Base-by-base conservation (phyloP, 441 rosid genomes). In the Euphorbia celastroides region DNA sequence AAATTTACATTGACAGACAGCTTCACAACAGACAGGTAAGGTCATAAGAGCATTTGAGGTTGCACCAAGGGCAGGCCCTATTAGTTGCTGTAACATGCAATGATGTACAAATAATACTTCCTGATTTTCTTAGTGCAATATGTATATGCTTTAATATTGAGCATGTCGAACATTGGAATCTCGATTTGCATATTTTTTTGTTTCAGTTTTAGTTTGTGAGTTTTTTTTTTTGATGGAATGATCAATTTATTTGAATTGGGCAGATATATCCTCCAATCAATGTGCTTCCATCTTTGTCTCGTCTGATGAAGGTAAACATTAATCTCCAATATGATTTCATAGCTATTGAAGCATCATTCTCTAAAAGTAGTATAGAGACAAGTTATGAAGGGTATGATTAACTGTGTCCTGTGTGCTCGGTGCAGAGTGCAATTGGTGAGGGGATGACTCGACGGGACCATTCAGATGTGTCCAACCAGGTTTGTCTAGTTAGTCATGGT, bases 231-330 rank as follows among this genome's bases (percentile, higher is more conserved):
- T 19, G 28, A 34, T 60, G 4, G 48, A 42, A 12, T 7, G 7
- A 5, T 5, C 38, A 60, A 48, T 48, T 17, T 48, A 31, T 22
- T 20, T 36, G 34, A 22, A 31, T 38, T 64, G 64, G 65, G 67
- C 97, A 94, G 99, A 94, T 94, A 70, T 92, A 89, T 72, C 99
- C 99, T 23, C 99, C 99, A 25, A 94, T 94, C 57, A 94, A 94
- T 72, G 99, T 94, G 60, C 99, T 94, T n/a, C 99, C 98, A 27
- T 94, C 99, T 0, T 81, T 94, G n/a, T 94, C 99, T 73, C 98
- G 99, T 60, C 77, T 94, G 64, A 94, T 90, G 98, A 92, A 92
- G 94, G 98, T 74, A 46, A 56, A 38, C 63, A 54, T 16, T 10
- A 48, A 7, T 13, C 20, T 36, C 48, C 16, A 5, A 8, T 34